Evolutionary conservation across 495 filamentous ascomycete genomes (phyloP).

Genomic region (Podospora didyma): DNA sequence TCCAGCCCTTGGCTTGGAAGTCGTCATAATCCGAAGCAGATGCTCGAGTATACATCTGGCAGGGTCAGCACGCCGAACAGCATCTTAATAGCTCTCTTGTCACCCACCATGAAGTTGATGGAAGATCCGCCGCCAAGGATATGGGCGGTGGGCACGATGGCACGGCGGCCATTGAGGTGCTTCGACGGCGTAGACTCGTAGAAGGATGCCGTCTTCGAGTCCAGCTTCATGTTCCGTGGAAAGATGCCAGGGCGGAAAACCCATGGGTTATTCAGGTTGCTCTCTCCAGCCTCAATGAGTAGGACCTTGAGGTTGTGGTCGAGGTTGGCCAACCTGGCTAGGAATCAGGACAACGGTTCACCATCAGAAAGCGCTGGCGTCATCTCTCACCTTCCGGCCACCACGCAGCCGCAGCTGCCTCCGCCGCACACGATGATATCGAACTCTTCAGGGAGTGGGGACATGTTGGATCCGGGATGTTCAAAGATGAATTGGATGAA

Average conservation of each 20-base stretch:
- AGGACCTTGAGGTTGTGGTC: slow-evolving; percentile 78
- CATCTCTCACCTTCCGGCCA: slow-evolving; percentile 56
- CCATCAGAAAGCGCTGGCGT: background rate
- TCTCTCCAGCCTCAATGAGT: slow-evolving; percentile 75
- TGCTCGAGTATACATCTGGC: slow-evolving; percentile 82
- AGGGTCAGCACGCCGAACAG: background rate
- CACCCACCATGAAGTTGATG: slow-evolving; percentile 72
- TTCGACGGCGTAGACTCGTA: slow-evolving; percentile 75
- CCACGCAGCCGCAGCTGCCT: slow-evolving; percentile 66
- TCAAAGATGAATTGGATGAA: background rate
- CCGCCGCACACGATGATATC: slow-evolving; percentile 83
- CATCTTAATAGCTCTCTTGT: too few species aligned
- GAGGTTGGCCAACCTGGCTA: slow-evolving; percentile 63
- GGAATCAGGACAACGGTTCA: too few species aligned
- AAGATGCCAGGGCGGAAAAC: slow-evolving; percentile 77
- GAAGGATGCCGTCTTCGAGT: slow-evolving; percentile 82
- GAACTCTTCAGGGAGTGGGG: slow-evolving; percentile 61
- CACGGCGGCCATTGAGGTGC: slow-evolving; percentile 64
- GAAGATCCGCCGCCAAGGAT: slow-evolving; percentile 74
- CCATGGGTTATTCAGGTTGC: slow-evolving; percentile 80
- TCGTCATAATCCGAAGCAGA: slow-evolving; percentile 81
- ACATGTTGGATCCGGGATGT: slow-evolving; percentile 25
- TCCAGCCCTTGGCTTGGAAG: slow-evolving; percentile 78
- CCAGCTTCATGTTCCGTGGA: slow-evolving; percentile 52
- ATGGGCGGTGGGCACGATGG: slow-evolving; percentile 76